These are phyloP conservation scores for Cystobasidium ongulense DNA, from an alignment of 768 basidiomycete genomes.

Conservation along the genomic window DNA sequence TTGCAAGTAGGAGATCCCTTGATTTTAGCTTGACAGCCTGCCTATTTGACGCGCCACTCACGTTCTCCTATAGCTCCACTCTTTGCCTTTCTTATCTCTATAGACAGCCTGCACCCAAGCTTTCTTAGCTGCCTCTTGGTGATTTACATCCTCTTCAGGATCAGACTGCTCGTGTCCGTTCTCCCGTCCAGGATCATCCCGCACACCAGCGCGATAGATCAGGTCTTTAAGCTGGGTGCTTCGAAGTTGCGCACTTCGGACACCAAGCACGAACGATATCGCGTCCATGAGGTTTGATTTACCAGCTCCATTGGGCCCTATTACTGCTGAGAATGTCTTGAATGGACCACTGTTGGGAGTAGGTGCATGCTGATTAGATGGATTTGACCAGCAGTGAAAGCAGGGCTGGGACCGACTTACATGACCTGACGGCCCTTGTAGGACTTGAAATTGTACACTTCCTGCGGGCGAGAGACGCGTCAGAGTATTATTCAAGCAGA, in stretches of 20 bases:
- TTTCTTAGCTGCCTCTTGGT: slow-evolving; percentile 77
- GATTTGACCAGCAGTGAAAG: background rate
- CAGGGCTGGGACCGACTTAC: slow-evolving; percentile 1
- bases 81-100: slow-evolving; percentile 63
- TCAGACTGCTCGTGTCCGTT: slow-evolving; percentile 46
- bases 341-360: slow-evolving; percentile 66
- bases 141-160: slow-evolving; percentile 51
- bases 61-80: slow-evolving; percentile 88
- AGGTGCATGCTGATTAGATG: background rate
- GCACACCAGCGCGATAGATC: slow-evolving; percentile 76
- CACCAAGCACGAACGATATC: slow-evolving; percentile 95
- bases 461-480: background rate
- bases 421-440: slow-evolving; percentile 56
- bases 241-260: slow-evolving; percentile 84
- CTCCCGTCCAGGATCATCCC: slow-evolving; percentile 47
- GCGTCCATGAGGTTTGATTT: slow-evolving; percentile 99
- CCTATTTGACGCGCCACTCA: slow-evolving; percentile 49
- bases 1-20: background rate
- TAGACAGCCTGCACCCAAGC: slow-evolving; percentile 96
- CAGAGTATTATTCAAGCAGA: background rate
- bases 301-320: slow-evolving; percentile 97
- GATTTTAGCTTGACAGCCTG: background rate
- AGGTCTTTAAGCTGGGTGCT: slow-evolving; percentile 91
- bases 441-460: slow-evolving; percentile 81
- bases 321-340: slow-evolving; percentile 86